Evolutionary conservation across 345 rosid genomes (phyloP).

Genomic region (Bruguiera sexangula): DNA sequence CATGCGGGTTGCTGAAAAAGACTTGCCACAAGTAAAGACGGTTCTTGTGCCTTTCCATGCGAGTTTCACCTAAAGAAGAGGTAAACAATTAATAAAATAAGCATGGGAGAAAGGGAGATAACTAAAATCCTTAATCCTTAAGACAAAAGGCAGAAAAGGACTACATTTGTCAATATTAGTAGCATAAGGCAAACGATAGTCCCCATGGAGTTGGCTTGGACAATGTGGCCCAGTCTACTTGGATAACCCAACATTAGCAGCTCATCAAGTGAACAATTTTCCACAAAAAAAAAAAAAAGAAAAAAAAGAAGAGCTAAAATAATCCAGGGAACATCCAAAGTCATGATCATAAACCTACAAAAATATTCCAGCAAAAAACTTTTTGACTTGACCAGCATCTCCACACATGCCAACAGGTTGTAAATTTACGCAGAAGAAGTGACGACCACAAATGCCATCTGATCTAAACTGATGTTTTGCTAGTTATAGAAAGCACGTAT

Average conservation of each 20-base stretch:
- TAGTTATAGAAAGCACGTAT: neutral
- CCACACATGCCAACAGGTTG: no score
- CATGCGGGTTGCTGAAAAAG: slow-evolving; percentile 59
- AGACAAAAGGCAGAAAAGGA: neutral
- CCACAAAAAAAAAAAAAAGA: no score
- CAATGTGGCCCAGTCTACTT: neutral
- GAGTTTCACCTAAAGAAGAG: slow-evolving; percentile 26
- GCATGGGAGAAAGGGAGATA: slow-evolving; percentile 1
- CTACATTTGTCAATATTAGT: neutral
- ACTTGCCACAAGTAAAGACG: slow-evolving; percentile 66
- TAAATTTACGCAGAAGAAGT: no score
- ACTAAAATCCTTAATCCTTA: no score
- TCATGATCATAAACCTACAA: no score
- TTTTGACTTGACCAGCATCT: no score
- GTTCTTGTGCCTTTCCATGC: slow-evolving; percentile 3
- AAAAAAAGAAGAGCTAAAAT: no score
- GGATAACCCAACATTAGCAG: neutral
- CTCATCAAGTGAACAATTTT: neutral
- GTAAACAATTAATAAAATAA: neutral
- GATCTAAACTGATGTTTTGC: neutral
- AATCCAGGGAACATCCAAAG: no score
- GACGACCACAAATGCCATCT: no score
- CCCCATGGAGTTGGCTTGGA: neutral
- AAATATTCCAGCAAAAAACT: no score
- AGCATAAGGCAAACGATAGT: neutral